Conservation (phyloP, 129 eudicot species). For the Tagetes erecta region DNA sequence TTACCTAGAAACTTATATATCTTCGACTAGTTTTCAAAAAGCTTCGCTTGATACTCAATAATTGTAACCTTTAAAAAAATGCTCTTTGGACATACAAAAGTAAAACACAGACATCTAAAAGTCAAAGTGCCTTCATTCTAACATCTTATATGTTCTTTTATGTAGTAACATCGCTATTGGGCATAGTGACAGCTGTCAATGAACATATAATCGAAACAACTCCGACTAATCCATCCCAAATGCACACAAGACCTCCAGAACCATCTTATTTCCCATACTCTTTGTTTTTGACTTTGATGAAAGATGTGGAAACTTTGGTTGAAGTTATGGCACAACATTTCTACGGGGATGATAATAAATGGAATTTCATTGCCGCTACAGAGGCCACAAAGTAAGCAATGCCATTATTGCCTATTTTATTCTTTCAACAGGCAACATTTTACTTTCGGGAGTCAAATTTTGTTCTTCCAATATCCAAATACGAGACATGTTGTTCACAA, state of each 20-base stretch:
- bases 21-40: slow-evolving; percentile 8
- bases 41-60: background rate
- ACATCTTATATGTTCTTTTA: slow-evolving; percentile 18
- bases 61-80: background rate
- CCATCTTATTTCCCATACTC: slow-evolving; percentile 70
- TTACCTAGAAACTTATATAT: slow-evolving; percentile 25
- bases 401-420: background rate
- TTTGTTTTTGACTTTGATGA: slow-evolving; percentile 67
- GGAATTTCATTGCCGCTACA: slow-evolving; percentile 77
- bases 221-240: slow-evolving; percentile 49
- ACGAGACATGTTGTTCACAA: background rate
- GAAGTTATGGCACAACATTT: slow-evolving; percentile 86
- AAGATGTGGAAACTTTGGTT: slow-evolving; percentile 85
- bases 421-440: slow-evolving; percentile 17
- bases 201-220: slow-evolving; percentile 82
- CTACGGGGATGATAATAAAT: slow-evolving; percentile 80
- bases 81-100: background rate
- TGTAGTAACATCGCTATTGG: slow-evolving; percentile 86
- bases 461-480: slow-evolving; percentile 4
- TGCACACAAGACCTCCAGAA: slow-evolving; percentile 29
- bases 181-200: slow-evolving; percentile 77
- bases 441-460: slow-evolving; percentile 22
- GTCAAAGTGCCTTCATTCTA: slow-evolving; percentile 7
- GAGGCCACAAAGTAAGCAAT: slow-evolving; percentile 78
- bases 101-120: background rate